phyloP scores from a whole-genome alignment of 2,329 filamentous ascomycete genomes.

The Penicillium sp. region DNA sequence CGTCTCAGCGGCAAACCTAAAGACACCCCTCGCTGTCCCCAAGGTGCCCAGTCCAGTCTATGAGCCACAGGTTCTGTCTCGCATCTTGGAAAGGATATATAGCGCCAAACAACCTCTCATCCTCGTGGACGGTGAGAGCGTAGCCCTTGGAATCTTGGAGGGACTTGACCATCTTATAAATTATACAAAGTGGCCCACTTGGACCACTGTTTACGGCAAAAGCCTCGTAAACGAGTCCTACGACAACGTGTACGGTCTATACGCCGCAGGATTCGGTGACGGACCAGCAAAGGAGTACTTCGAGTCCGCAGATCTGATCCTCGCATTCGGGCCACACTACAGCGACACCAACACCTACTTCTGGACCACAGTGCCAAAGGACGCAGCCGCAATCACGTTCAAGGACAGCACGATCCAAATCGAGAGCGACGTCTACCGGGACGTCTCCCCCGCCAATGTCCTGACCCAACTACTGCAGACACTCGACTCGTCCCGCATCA shows the following conservation, averaged over 20 bases:
- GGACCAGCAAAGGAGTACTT: conserved; percentile 30
- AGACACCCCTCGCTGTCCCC: conserved; percentile 16
- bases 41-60: conserved; percentile 6
- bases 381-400: conserved; percentile 74
- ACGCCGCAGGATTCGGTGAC: conserved; percentile 42
- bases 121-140: conserved; percentile 50
- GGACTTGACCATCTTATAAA: conserved; percentile 43
- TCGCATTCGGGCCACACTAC: conserved; percentile 33
- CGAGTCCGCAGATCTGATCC: conserved; percentile 38
- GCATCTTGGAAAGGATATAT: conserved; percentile 43
- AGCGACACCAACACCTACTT: conserved; percentile 55
- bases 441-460: conserved; percentile 71
- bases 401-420: conserved; percentile 69
- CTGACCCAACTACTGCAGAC: conserved; percentile 63
- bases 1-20: conserved; percentile 20
- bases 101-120: conserved; percentile 47
- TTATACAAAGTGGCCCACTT: conserved; percentile 46
- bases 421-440: conserved; percentile 71
- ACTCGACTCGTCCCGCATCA: conserved; percentile 53
- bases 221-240: conserved; percentile 47
- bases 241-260: conserved; percentile 49
- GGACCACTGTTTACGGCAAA: conserved; percentile 47
- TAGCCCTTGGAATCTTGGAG: conserved; percentile 39
- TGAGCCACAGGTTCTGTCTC: conserved; percentile 24
- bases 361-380: conserved; percentile 72